A percentile compares a stretch with the other conserved stretches of the same genome.
Evolutionary conservation across 1,284 basidiomycete species (phyloP).

Genomic region (Bjerkandera adusta): DNA sequence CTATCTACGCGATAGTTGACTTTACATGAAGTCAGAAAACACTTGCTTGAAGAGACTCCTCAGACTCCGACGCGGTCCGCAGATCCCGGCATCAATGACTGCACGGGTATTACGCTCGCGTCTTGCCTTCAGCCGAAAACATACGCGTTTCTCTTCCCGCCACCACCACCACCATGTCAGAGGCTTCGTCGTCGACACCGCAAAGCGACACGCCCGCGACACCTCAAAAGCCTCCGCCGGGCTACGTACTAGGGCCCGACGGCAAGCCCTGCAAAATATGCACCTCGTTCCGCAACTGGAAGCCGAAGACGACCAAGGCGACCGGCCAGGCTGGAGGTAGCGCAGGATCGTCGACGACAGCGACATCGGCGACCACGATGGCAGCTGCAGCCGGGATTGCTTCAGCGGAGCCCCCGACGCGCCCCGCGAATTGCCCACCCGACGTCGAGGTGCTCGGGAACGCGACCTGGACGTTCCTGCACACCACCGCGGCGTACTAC

Average conservation of each 20-base stretch:
- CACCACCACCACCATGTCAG: too few relatives aligned
- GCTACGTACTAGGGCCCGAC: conserved; percentile 85
- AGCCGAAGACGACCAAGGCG: conserved; percentile 1
- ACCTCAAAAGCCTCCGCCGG: conserved; percentile 61
- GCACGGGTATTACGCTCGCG: too few relatives aligned
- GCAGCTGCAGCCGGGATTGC: conserved; percentile 40
- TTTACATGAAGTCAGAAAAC: too few relatives aligned
- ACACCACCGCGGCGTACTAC: conserved; percentile 92
- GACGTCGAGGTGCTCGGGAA: conserved; percentile 86
- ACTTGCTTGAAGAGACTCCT: too few relatives aligned
- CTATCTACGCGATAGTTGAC: too few relatives aligned
- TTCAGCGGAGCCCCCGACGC: conserved; percentile 16
- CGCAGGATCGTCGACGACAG: conserved; percentile 38
- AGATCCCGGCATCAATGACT: too few relatives aligned
- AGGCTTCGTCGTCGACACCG: too few relatives aligned
- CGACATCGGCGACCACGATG: conserved; percentile 35
- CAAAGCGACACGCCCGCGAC: too few relatives aligned
- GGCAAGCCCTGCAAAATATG: conserved; percentile 95
- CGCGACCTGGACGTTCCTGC: conserved; percentile 95
- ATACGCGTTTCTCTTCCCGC: too few relatives aligned
- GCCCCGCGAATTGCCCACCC: conserved; percentile 75
- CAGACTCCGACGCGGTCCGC: too few relatives aligned
- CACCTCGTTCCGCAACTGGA: conserved; percentile 79
- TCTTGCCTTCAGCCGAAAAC: too few relatives aligned
- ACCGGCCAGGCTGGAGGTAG: conserved; percentile 21